Base-by-base conservation (phyloP, 192 early-diverging fungal species). In the Backusella liffmaniae region DNA sequence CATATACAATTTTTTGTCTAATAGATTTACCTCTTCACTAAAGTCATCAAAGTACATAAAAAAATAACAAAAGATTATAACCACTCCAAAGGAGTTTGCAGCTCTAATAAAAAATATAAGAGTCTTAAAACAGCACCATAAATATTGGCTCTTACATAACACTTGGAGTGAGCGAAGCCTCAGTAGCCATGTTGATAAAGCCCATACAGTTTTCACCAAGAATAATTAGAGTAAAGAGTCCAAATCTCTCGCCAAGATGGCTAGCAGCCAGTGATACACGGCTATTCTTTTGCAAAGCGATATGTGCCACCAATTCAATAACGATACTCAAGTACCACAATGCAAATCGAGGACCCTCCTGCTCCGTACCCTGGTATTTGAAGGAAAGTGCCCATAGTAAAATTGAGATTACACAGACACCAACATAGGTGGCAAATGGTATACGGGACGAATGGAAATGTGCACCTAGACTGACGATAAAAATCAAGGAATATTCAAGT, bases 41-140 rank as follows among this genome's bases (percentile, higher is more conserved):
- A 85, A 87, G 46, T 87, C 84, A 26, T 87, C 86, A 82, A 87
- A 87, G 71, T 85, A 87, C 67, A 87, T 73, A 53, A 87, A 87
- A 78, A 84, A 87, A 59, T 80, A 83, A 26, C 77, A 79, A 74
- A 85, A 83, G 49, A 87, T 83, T 18, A 85, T 74, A 5, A 83
- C 79, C 36, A 87, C 78, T 12, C 82, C 84, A 75, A 86, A 81
- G 37, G 84, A 83, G 73, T 79, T 77, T 59, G 82, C 76, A 10
- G 49, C 66, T n/a, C 74, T 79, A 59, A 21, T 49, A 21, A 59
- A 36, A 36, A 0, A 23, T 0, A 44, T 37, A 21, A 44, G 35
- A 29, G 35, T 26, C 18, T 8, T 13, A 42, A 30, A 46, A 7
- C 7, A 5, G 37, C 13, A 5, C 53, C 16, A 35, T 77, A 46